Evolutionary conservation across 2,329 filamentous ascomycete species (phyloP).

Genomic region (Fusarium chuoi): DNA sequence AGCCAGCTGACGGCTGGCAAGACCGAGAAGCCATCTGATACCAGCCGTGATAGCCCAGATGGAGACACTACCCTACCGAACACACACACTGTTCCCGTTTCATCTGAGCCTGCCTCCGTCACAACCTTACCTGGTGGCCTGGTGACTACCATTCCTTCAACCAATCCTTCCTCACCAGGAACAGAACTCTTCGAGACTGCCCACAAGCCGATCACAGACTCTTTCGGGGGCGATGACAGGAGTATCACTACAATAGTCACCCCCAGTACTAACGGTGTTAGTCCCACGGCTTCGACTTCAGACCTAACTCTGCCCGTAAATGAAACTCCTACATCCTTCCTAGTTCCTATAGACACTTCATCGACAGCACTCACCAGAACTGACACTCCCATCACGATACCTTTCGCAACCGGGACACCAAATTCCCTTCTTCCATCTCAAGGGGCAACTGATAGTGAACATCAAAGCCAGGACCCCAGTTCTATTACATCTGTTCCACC

Average conservation of each 20-base stretch:
- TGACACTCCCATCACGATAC: fast-evolving
- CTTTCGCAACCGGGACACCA: neutral
- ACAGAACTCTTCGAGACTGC: fast-evolving
- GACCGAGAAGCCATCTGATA: fast-evolving
- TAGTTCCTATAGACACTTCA: fast-evolving
- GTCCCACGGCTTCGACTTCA: fast-evolving
- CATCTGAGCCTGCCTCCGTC: no score
- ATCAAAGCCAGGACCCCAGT: neutral
- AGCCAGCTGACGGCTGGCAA: fast-evolving
- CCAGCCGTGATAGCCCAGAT: fast-evolving
- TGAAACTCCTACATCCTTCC: neutral
- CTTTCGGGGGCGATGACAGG: neutral
- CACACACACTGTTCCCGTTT: neutral
- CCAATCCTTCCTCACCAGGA: fast-evolving
- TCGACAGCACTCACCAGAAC: neutral
- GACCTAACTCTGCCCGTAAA: neutral
- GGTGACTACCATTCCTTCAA: neutral
- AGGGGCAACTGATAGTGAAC: neutral
- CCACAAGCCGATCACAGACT: fast-evolving
- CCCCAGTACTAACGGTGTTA: neutral
- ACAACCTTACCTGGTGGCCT: neutral
- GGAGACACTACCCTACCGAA: fast-evolving
- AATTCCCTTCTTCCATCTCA: fast-evolving
- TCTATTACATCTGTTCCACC: fast-evolving
- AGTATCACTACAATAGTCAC: neutral